Percentiles rank a stretch among this genome's conserved stretches.
Conservation (phyloP, 371 early-diverging fungal genomes). For the Umbelopsis sp. region DNA sequence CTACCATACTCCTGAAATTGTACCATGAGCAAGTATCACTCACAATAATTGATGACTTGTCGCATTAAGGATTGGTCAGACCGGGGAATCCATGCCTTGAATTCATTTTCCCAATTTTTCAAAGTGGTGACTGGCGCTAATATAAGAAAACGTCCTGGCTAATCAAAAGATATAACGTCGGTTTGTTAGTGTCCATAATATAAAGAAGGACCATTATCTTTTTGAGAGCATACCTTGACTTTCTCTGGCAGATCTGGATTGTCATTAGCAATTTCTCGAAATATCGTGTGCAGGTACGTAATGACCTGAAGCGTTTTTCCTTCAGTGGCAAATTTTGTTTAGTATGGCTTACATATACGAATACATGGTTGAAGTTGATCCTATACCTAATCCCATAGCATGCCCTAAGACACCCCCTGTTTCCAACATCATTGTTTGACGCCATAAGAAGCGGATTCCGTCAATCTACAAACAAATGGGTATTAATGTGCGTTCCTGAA, state of each 20-base stretch:
- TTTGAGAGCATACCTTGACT: conserved; percentile 33
- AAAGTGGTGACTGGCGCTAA: conserved; percentile 78
- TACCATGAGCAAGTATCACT: background rate
- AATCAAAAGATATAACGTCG: conserved; percentile 15
- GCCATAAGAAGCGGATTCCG: conserved; percentile 83
- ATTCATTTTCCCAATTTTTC: conserved; percentile 79
- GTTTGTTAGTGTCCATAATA: conserved; percentile 2
- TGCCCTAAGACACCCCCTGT: conserved; percentile 88
- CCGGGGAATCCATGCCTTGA: conserved; percentile 65
- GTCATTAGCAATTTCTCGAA: conserved; percentile 44
- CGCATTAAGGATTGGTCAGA: background rate
- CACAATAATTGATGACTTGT: conserved; percentile 1
- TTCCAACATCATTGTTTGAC: conserved; percentile 65
- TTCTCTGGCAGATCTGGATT: conserved; percentile 48
- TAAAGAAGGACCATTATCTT: background rate
- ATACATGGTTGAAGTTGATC: background rate
- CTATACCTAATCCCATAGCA: conserved; percentile 83
- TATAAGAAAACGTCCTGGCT: conserved; percentile 73
- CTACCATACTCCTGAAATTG: background rate
- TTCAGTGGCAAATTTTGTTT: background rate
- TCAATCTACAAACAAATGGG: conserved; percentile 48
- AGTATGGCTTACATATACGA: background rate
- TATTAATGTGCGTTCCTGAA: background rate
- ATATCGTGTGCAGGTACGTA: conserved; percentile 68
- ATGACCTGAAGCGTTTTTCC: conserved; percentile 87